phyloP scores from a whole-genome alignment of 169 alveolate species.

The Ichthyophthirius multifiliis region DNA sequence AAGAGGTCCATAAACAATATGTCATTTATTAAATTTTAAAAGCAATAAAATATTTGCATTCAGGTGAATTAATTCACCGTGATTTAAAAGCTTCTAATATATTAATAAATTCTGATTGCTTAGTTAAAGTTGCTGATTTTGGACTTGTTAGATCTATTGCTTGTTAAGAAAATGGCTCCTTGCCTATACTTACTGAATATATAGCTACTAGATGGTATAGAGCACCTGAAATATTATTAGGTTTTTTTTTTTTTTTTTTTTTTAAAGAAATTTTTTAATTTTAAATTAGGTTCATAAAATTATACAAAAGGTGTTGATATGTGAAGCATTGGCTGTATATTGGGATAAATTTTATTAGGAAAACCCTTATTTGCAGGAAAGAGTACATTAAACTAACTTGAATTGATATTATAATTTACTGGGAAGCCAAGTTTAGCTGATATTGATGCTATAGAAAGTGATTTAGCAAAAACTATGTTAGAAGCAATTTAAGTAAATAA shows the following conservation, averaged over 20 bases:
- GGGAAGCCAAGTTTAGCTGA: conserved; percentile 93
- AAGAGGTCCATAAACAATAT: conserved; percentile 94
- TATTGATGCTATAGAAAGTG: conserved; percentile 88
- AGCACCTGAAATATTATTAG: conserved; percentile 96
- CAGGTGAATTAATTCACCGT: conserved; percentile 96
- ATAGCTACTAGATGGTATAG: conserved; percentile 99
- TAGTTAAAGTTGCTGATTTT: conserved; percentile 97
- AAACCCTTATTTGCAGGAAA: conserved; percentile 98
- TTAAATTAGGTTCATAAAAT: conserved; percentile 88
- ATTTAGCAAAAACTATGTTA: conserved; percentile 87
- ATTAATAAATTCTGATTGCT: conserved; percentile 96
- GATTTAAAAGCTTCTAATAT: conserved; percentile 98
- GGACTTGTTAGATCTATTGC: conserved; percentile 95
- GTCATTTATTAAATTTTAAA: conserved; percentile 91
- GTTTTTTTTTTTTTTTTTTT: neutral
- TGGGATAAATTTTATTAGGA: conserved; percentile 95
- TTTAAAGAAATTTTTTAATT: neutral
- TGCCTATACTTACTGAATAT: conserved; percentile 94
- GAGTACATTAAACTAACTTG: conserved; percentile 96
- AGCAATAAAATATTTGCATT: conserved; percentile 92
- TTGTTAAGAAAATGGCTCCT: conserved; percentile 61
- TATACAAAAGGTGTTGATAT: conserved; percentile 99
- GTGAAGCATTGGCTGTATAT: conserved; percentile 99
- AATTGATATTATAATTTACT: conserved; percentile 91
- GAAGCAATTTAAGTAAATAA: conserved; percentile 51